Conservation (phyloP, 1,284 basidiomycete species). For the Ustilago tritici region DNA sequence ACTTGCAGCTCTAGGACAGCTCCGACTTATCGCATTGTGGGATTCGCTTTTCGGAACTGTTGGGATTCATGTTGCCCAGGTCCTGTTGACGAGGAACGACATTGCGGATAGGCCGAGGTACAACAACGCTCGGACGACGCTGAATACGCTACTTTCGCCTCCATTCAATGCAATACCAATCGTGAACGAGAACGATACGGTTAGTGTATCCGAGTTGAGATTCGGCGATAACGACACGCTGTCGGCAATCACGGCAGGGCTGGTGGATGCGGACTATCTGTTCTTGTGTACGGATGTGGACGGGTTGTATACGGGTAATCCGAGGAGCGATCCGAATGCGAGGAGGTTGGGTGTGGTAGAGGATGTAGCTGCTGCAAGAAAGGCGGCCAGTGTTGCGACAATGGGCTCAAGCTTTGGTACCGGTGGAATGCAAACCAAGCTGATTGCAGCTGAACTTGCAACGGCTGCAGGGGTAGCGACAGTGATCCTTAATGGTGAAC, state of each 20-base stretch:
- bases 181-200: conserved; percentile 69
- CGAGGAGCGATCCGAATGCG: conserved; percentile 86
- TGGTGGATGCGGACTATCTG: conserved; percentile 96
- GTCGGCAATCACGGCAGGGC: conserved; percentile 93
- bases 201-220: conserved; percentile 82
- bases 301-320: conserved; percentile 94
- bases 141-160: conserved; percentile 60
- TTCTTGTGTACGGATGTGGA: conserved; percentile 98
- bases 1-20: conserved; percentile 95
- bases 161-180: conserved; percentile 66
- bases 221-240: conserved; percentile 99
- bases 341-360: conserved; percentile 83
- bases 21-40: conserved; percentile 93
- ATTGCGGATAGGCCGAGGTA: conserved; percentile 80
- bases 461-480: conserved; percentile 96
- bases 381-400: conserved; percentile 88
- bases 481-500: conserved; percentile 76
- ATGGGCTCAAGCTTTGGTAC: conserved; percentile 93
- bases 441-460: conserved; percentile 97
- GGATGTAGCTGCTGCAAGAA: conserved; percentile 83
- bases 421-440: conserved; percentile 98
- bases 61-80: conserved; percentile 94
- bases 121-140: conserved; percentile 64
- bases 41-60: conserved; percentile 94
- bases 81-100: conserved; percentile 91